Conservation (phyloP, 2,329 filamentous ascomycete species). For the Fusarium cicatricum region DNA sequence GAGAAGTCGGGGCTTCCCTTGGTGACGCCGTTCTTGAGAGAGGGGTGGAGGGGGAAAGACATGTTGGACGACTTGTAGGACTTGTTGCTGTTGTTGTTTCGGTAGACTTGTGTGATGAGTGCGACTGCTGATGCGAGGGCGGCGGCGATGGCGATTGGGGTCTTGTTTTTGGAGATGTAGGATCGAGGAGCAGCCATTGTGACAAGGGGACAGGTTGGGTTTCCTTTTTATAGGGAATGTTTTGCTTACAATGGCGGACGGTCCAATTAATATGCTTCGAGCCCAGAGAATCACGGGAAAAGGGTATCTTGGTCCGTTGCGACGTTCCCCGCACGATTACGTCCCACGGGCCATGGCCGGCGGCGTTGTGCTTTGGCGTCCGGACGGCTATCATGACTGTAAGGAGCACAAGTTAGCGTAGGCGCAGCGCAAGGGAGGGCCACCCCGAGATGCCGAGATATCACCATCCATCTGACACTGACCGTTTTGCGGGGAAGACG, state of each 20-base stretch:
- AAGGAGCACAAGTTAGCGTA: too few species aligned
- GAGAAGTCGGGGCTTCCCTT: constrained; percentile 62
- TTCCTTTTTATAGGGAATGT: neutral
- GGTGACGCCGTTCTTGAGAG: constrained; percentile 67
- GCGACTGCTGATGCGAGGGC: constrained; percentile 36
- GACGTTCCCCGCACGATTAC: too few species aligned
- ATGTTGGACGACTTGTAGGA: constrained; percentile 18
- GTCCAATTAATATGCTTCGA: constrained; percentile 14
- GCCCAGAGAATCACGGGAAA: neutral
- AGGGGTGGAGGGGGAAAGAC: constrained; percentile 61
- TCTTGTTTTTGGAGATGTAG: constrained; percentile 29
- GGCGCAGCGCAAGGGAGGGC: neutral
- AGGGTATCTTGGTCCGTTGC: too few species aligned
- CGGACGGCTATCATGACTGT: constrained; percentile 27
- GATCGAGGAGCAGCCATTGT: constrained; percentile 29
- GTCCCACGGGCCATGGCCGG: too few species aligned
- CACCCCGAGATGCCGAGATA: constrained; percentile 41
- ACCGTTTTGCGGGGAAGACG: constrained; percentile 30
- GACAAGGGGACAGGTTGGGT: neutral
- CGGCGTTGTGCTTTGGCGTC: too few species aligned
- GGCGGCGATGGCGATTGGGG: constrained; percentile 30
- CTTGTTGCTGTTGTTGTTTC: neutral
- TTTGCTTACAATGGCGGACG: neutral
- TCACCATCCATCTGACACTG: constrained; percentile 33
- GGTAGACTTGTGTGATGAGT: constrained; percentile 33